A percentile compares a stretch with the other conserved stretches of the same genome.
These are phyloP conservation scores for Vitis hybrid DNA, from an alignment of 177 flowering plant species.

Conservation along the genomic window DNA sequence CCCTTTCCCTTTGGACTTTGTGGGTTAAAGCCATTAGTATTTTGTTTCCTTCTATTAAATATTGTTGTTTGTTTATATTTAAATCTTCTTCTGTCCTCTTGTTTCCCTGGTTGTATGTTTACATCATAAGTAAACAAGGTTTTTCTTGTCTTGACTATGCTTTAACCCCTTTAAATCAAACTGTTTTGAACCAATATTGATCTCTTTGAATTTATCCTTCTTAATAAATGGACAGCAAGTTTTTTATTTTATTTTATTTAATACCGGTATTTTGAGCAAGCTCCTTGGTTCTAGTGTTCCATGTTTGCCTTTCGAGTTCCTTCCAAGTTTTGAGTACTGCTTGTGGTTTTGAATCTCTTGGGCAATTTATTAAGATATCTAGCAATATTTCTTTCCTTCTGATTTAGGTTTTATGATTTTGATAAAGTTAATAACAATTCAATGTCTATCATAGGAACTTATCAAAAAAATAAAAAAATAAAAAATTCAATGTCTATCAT, in stretches of 20 bases:
- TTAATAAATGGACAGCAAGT: too few relatives aligned
- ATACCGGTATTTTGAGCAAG: background rate
- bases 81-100: too few relatives aligned
- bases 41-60: background rate
- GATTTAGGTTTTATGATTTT: background rate
- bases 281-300: background rate
- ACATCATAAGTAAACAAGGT: too few relatives aligned
- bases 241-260: background rate
- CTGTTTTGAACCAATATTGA: too few relatives aligned
- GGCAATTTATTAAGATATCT: background rate
- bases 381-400: background rate
- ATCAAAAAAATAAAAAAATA: too few relatives aligned
- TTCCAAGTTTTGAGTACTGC: background rate
- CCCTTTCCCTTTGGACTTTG: background rate
- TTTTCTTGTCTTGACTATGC: too few relatives aligned
- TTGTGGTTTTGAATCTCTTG: background rate
- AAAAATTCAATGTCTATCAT: background rate
- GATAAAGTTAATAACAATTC: background rate
- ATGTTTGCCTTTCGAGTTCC: background rate
- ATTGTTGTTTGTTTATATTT: background rate
- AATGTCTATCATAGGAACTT: background rate
- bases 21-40: background rate
- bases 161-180: too few relatives aligned
- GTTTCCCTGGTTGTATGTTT: too few relatives aligned
- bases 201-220: too few relatives aligned